Conservation (phyloP, 352 stramenopile species). For the Phytophthora parvispora region DNA sequence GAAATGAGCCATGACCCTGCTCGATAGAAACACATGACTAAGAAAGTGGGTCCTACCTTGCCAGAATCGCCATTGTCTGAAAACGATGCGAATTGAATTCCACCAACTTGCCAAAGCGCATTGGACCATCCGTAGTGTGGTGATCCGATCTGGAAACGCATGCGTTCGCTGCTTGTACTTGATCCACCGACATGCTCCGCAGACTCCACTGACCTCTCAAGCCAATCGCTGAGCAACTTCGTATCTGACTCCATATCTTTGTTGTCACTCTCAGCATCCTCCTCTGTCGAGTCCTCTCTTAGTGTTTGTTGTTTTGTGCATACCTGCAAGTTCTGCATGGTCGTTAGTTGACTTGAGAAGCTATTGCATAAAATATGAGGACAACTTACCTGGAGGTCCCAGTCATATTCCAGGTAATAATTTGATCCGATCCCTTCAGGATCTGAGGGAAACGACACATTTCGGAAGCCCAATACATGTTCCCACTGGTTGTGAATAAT, state of each 20-base stretch:
- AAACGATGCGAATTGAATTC: constrained; percentile 88
- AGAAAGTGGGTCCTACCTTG: constrained; percentile 50
- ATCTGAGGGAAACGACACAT: constrained; percentile 50
- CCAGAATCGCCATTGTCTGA: constrained; percentile 15
- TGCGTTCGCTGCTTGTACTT: constrained; percentile 21
- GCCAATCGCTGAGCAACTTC: constrained; percentile 42
- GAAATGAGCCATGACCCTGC: constrained; percentile 80
- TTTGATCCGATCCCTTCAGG: constrained; percentile 63
- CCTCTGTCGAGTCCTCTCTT: constrained; percentile 1
- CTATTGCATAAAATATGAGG: background rate
- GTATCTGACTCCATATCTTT: constrained; percentile 10
- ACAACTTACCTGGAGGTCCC: constrained; percentile 42
- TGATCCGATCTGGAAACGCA: constrained; percentile 78
- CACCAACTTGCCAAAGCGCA: constrained; percentile 79
- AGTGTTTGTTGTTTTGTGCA: constrained; percentile 13
- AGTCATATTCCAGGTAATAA: constrained; percentile 85
- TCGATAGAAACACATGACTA: constrained; percentile 76
- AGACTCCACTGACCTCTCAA: constrained; percentile 35
- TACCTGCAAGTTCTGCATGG: constrained; percentile 9
- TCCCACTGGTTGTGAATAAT: constrained; percentile 77
- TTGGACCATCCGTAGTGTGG: constrained; percentile 81
- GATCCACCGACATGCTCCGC: background rate
- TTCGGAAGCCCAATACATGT: constrained; percentile 57
- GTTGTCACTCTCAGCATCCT: background rate
- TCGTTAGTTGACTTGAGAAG: constrained; percentile 3